phyloP scores from a whole-genome alignment of 306 rosid genomes.

The Geum urbanum region DNA sequence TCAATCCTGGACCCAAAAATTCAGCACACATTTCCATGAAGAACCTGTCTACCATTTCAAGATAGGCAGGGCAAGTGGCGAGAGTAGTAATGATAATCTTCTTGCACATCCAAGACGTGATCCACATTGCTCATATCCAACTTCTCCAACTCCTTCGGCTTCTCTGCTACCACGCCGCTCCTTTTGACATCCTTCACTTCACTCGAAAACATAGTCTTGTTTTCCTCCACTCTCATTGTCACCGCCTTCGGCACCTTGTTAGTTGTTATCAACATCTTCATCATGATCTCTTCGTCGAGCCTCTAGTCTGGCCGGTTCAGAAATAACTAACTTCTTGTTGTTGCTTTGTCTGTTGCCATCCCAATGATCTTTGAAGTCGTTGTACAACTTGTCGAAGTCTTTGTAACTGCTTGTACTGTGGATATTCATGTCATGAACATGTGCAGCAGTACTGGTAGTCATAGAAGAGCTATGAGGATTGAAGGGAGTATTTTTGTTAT shows the following conservation, averaged over 20 bases:
- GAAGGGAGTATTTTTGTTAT: not conserved
- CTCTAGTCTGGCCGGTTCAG: slow-evolving; percentile 32
- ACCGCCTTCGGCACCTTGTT: not conserved
- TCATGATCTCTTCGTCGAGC: slow-evolving; percentile 31
- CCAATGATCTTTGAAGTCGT: slow-evolving; percentile 35
- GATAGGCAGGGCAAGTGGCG: slow-evolving; percentile 66
- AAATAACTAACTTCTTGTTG: slow-evolving; percentile 21
- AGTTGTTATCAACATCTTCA: slow-evolving; percentile 15
- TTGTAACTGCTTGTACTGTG: slow-evolving; percentile 24
- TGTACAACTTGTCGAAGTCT: slow-evolving; percentile 44
- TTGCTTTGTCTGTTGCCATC: slow-evolving; percentile 30
- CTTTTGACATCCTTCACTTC: slow-evolving; percentile 22
- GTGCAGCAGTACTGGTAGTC: slow-evolving; percentile 4
- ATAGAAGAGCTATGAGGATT: slow-evolving; percentile 20
- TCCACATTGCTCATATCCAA: slow-evolving; percentile 67
- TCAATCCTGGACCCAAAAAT: slow-evolving; percentile 36
- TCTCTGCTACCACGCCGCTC: slow-evolving; percentile 45
- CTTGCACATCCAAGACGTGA: slow-evolving; percentile 78
- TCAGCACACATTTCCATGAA: slow-evolving; percentile 67
- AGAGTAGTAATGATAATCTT: slow-evolving; percentile 83
- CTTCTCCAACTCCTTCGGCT: slow-evolving; percentile 79
- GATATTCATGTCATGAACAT: slow-evolving; percentile 21
- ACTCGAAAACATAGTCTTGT: not conserved
- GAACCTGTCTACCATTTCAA: slow-evolving; percentile 82
- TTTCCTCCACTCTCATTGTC: slow-evolving; percentile 27